phyloP scores from a whole-genome alignment of 2,329 filamentous ascomycete species.

The Xylariomycetidae sp. region DNA sequence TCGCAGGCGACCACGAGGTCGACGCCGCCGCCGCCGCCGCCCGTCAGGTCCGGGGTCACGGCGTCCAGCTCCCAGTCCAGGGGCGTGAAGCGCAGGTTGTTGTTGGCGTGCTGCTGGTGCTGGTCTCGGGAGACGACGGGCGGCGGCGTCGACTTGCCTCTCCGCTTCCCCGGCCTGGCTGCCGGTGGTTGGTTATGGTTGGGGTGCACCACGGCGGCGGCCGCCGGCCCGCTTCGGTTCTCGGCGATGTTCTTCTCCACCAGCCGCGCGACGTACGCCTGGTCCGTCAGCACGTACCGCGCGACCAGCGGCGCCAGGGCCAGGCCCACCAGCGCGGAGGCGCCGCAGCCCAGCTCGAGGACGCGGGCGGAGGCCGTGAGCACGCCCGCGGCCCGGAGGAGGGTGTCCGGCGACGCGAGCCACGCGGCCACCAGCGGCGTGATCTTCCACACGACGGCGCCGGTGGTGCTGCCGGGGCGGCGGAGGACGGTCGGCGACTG shows the following conservation, averaged over 20 bases:
- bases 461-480: constrained; percentile 66
- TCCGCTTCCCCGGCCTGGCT: constrained; percentile 12
- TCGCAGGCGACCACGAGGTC: constrained; percentile 81
- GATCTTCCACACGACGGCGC: constrained; percentile 86
- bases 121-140: background rate
- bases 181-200: too few relatives aligned
- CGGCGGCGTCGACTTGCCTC: constrained; percentile 15
- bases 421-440: constrained; percentile 77
- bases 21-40: constrained; percentile 40
- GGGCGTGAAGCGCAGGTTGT: constrained; percentile 48
- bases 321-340: constrained; percentile 73
- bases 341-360: constrained; percentile 83
- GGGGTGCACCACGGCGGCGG: constrained; percentile 9
- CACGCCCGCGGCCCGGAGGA: constrained; percentile 49
- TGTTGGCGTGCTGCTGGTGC: constrained; percentile 15
- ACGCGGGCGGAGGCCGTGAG: constrained; percentile 52
- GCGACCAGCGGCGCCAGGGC: constrained; percentile 55
- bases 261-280: constrained; percentile 73
- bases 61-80: constrained; percentile 79
- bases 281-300: constrained; percentile 78
- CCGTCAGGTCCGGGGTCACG: constrained; percentile 39
- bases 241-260: constrained; percentile 69
- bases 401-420: constrained; percentile 50
- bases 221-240: constrained; percentile 34
- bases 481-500: constrained; percentile 80